These are phyloP conservation scores for Trichomonascaceae sp. DNA, from an alignment of 1,139 yeast species.

Conservation along the genomic window DNA sequence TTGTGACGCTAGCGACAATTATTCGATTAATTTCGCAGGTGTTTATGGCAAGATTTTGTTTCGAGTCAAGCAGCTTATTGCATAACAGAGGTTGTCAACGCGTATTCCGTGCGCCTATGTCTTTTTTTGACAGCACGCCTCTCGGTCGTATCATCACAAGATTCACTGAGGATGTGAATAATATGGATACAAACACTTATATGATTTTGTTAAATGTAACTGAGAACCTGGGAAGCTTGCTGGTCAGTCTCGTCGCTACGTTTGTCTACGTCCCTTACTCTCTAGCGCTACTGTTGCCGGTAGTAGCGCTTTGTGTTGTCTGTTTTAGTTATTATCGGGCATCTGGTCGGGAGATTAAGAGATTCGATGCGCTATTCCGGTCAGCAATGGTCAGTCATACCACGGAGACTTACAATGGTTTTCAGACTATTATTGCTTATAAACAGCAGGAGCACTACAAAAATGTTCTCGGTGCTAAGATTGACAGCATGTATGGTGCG, in stretches of 20 bases:
- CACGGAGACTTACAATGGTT: constrained; percentile 65
- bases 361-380: constrained; percentile 67
- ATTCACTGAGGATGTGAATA: constrained; percentile 75
- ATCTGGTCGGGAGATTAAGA: constrained; percentile 69
- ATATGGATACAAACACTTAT: constrained; percentile 57
- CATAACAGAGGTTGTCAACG: constrained; percentile 41
- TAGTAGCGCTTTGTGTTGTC: constrained; percentile 24
- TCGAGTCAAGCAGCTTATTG: constrained; percentile 21
- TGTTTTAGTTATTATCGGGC: constrained; percentile 48
- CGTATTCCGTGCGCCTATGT: constrained; percentile 55
- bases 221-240: constrained; percentile 18
- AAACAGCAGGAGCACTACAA: constrained; percentile 42
- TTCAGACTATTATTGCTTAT: constrained; percentile 61
- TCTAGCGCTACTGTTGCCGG: constrained; percentile 22
- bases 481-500: constrained; percentile 63
- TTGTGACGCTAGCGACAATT: constrained; percentile 24
- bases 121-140: constrained; percentile 49
- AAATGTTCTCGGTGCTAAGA: constrained; percentile 39
- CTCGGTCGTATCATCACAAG: constrained; percentile 53
- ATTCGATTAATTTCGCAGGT: neutral
- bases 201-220: constrained; percentile 24
- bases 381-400: constrained; percentile 70
- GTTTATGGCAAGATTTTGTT: constrained; percentile 17
- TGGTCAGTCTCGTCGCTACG: constrained; percentile 22
- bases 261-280: constrained; percentile 29